Evolutionary conservation across 148 eudicot species (phyloP).

Genomic region (Talinum fruticosum): DNA sequence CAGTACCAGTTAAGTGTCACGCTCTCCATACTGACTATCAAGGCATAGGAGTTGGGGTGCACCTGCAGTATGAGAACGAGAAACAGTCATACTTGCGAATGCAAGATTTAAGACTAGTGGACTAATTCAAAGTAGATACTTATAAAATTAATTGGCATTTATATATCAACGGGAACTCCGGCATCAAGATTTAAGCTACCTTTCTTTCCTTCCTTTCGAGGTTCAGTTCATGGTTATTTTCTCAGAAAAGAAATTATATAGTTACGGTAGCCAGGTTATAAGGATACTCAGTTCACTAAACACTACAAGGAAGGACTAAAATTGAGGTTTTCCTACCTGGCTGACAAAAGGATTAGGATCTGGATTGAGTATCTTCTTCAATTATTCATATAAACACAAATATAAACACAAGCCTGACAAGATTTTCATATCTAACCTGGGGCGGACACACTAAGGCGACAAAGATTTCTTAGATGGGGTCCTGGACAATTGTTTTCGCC

Average conservation of each 20-base stretch:
- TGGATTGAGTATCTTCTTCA: background rate
- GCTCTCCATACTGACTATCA: constrained; percentile 2
- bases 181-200: background rate
- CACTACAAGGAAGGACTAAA: background rate
- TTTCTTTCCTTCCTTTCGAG: background rate
- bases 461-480: no score
- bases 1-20: constrained; percentile 1
- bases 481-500: no score
- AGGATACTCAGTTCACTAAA: background rate
- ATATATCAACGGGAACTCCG: background rate
- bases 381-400: background rate
- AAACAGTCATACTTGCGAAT: background rate
- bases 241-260: background rate
- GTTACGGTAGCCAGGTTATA: background rate
- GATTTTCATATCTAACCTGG: background rate
- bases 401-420: background rate
- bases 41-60: constrained; percentile 1
- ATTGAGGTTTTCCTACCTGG: background rate
- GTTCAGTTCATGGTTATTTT: background rate
- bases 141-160: no score
- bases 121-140: background rate
- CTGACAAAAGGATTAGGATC: background rate
- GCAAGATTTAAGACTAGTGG: background rate
- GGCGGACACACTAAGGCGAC: no score
- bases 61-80: background rate